phyloP scores from a whole-genome alignment of 1,139 yeast genomes.

The Torulaspora globosa region DNA sequence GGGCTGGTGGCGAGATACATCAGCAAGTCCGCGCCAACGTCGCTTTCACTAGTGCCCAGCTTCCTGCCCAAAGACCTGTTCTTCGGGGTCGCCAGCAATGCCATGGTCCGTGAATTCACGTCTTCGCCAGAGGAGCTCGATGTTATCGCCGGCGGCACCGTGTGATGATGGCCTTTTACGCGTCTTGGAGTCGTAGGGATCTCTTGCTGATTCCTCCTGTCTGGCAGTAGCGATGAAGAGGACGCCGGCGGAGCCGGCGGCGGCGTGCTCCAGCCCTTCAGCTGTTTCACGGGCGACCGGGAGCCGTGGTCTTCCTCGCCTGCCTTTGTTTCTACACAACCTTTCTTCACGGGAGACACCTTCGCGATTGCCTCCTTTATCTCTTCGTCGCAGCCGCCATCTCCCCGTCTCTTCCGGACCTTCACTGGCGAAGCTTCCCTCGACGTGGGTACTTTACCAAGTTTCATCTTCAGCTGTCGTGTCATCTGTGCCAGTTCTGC shows the following conservation, averaged over 20 bases:
- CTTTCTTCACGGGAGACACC: constrained; percentile 16
- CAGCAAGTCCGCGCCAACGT: constrained; percentile 37
- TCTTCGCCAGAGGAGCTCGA: constrained; percentile 4
- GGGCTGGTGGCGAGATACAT: constrained; percentile 39
- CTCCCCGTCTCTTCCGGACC: constrained; percentile 7
- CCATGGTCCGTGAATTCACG: background rate
- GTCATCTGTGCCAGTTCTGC: constrained; percentile 38
- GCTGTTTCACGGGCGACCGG: constrained; percentile 9
- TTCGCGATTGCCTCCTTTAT: constrained; percentile 12
- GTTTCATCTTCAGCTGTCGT: constrained; percentile 34
- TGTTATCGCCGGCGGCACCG: constrained; percentile 8
- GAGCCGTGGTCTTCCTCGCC: background rate
- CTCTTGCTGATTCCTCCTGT: constrained; percentile 2
- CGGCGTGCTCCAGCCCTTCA: constrained; percentile 8
- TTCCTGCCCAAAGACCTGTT: constrained; percentile 10
- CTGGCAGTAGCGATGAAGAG: constrained; percentile 8
- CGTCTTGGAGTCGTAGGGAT: constrained; percentile 14
- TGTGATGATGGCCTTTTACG: constrained; percentile 1
- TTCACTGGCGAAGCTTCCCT: constrained; percentile 13
- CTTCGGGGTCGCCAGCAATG: constrained; percentile 14
- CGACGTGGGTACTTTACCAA: constrained; percentile 30
- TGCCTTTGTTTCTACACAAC: background rate
- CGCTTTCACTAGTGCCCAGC: constrained; percentile 13
- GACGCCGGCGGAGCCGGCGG: constrained; percentile 17
- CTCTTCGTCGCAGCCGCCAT: constrained; percentile 12